Conservation (phyloP, 352 stramenopile genomes). For the Pythium scleroteichum region DNA sequence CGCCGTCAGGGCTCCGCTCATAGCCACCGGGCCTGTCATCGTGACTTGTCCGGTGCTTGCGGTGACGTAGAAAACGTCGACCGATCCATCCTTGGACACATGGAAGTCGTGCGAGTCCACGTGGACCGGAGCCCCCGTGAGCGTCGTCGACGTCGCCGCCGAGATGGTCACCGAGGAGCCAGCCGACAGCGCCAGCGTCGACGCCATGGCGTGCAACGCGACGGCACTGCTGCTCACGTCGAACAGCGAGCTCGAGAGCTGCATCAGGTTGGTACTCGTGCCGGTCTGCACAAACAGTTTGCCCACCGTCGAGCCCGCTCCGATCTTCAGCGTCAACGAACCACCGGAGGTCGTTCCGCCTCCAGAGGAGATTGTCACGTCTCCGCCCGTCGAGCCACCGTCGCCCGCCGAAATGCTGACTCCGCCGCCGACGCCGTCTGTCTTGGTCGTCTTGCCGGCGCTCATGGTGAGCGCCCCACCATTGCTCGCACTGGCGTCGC, state of each 20-base stretch:
- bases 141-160: constrained; percentile 34
- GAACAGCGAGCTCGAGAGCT: constrained; percentile 34
- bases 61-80: constrained; percentile 12
- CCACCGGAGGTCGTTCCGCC: constrained; percentile 34
- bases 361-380: constrained; percentile 37
- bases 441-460: constrained; percentile 40
- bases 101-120: constrained; percentile 43
- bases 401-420: constrained; percentile 44
- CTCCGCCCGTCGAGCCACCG: constrained; percentile 30
- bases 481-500: constrained; percentile 13
- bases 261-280: constrained; percentile 37
- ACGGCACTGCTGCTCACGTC: constrained; percentile 38
- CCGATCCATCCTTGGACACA: constrained; percentile 12
- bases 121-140: constrained; percentile 44
- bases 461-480: constrained; percentile 40
- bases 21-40: constrained; percentile 11
- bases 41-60: neutral
- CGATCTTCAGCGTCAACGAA: constrained; percentile 37
- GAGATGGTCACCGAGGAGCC: constrained; percentile 45
- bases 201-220: constrained; percentile 41
- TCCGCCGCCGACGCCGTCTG: constrained; percentile 35
- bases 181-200: constrained; percentile 43
- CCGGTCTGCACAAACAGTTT: constrained; percentile 38
- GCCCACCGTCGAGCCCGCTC: constrained; percentile 19
- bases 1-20: constrained; percentile 1